Evolutionary conservation across 129 eudicot species (phyloP).

Genomic region (Cynara cardunculus): DNA sequence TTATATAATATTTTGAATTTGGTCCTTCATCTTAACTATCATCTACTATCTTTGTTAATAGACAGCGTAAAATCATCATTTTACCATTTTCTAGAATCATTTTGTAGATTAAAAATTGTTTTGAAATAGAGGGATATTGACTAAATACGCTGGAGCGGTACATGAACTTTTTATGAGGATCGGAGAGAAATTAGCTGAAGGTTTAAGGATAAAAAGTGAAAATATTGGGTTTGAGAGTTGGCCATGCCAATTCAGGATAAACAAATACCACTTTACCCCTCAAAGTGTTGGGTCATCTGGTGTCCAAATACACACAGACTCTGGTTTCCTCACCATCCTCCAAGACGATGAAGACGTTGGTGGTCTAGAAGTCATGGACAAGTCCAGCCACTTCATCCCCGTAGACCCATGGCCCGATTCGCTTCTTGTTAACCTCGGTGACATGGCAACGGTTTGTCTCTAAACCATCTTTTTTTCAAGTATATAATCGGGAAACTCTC

Average conservation of each 20-base stretch:
- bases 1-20: too few species aligned
- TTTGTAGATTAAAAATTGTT: not conserved
- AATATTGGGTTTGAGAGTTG: constrained; percentile 36
- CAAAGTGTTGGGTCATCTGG: not conserved
- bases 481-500: too few species aligned
- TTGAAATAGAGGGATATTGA: constrained; percentile 13
- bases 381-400: too few species aligned
- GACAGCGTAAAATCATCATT: too few species aligned
- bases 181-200: not conserved
- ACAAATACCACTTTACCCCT: constrained; percentile 46
- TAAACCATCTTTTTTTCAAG: too few species aligned
- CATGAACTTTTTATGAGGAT: constrained; percentile 31
- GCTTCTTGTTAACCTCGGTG: too few species aligned
- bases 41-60: too few species aligned
- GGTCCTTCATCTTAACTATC: too few species aligned
- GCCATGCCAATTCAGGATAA: constrained; percentile 62
- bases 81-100: not conserved
- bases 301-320: constrained; percentile 58
- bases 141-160: constrained; percentile 49
- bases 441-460: too few species aligned
- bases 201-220: not conserved
- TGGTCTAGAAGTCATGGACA: constrained; percentile 41
- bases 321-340: constrained; percentile 58
- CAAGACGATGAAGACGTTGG: constrained; percentile 66
- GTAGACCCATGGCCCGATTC: too few species aligned